These are phyloP conservation scores for Magnusiomyces suaveolens DNA, from an alignment of 1,139 yeast genomes.

Conservation along the genomic window DNA sequence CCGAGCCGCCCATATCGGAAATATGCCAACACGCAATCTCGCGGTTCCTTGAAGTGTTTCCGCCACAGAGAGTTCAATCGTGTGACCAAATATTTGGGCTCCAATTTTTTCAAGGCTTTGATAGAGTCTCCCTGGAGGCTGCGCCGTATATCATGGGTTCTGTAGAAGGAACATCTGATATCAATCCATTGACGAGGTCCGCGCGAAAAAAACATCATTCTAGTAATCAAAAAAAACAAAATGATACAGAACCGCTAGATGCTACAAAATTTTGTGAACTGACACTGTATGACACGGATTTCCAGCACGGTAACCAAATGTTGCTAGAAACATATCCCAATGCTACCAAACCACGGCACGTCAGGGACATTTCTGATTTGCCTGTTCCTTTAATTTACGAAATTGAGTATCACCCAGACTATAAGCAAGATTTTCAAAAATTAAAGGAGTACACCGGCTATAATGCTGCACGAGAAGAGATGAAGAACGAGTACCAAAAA, in stretches of 20 bases:
- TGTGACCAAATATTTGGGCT: slow-evolving; percentile 17
- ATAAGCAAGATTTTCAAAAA: not conserved
- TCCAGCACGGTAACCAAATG: not conserved
- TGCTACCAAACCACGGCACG: not conserved
- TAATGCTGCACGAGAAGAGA: not conserved
- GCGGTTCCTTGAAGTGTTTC: slow-evolving; percentile 19
- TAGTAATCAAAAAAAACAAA: too few relatives aligned
- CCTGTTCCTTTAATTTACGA: slow-evolving; percentile 1
- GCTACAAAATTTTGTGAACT: too few relatives aligned
- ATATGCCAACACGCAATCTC: slow-evolving; percentile 23
- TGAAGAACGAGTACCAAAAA: slow-evolving; percentile 3
- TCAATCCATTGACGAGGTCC: not conserved
- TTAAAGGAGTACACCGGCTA: not conserved
- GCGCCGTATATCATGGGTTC: slow-evolving; percentile 2
- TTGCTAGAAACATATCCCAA: not conserved
- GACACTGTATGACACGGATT: not conserved
- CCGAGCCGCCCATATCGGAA: slow-evolving; percentile 21
- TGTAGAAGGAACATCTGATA: not conserved
- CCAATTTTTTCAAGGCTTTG: slow-evolving; percentile 19
- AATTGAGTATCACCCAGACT: slow-evolving; percentile 1
- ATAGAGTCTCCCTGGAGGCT: slow-evolving; percentile 15
- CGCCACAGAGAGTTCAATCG: slow-evolving; percentile 18
- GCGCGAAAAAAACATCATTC: too few relatives aligned
- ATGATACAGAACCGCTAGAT: not conserved
- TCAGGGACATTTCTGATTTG: not conserved